Base-by-base conservation (phyloP, 164 flowering plant species). In the Kalanchoe fedtschenkoi region DNA sequence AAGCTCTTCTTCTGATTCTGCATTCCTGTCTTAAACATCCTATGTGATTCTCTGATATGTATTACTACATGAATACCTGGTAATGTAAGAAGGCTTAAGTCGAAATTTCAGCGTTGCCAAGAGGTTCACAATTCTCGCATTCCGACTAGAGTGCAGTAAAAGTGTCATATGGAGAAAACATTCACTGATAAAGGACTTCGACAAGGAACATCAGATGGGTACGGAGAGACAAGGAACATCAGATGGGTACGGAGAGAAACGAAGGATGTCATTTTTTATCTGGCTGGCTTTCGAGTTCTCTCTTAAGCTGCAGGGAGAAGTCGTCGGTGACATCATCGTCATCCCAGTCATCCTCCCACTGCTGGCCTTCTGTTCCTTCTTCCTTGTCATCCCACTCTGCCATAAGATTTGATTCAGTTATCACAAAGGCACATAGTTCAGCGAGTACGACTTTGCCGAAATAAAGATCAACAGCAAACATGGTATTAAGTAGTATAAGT, bases 311-410 rank as follows among this genome's bases (percentile, higher is more conserved):
- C 67, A 72, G 60, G 26, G 83, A 77, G 71, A 79, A 79, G 65
- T 77, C 80, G 43, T 77, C 80, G 39, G 66, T 77, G 28, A 79
- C 80, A 47, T 79, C 83, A 65, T 79, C 83, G 62, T 79, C 83
- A 61, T 77, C 80, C 83, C 80, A 79, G 29, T 79, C 80, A 58
- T 79, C 80, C 61, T 76, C 82, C 82, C 82, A 78, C 47, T 79
- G 83, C 56, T 79, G 77, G 16, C 46, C 72, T 44, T 76, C 82
- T 34, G 72, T 76, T 16, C 74, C 77, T 41, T 75, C 83, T 67
- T 70, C 78, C 72, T 72, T 69, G 62, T 70, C 76, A 39, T 71
- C 78, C 78, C 83, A 79, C 58, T 76, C 83, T 79, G 69, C 38
- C 35, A 35, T 33, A 32, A 1, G 29, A 46, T 34, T 13, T 21